Evolutionary conservation across 1,284 basidiomycete genomes (phyloP), one percentile per base, ranked within the genome.

Genomic region (Cryptococcus hybrid): DNA sequence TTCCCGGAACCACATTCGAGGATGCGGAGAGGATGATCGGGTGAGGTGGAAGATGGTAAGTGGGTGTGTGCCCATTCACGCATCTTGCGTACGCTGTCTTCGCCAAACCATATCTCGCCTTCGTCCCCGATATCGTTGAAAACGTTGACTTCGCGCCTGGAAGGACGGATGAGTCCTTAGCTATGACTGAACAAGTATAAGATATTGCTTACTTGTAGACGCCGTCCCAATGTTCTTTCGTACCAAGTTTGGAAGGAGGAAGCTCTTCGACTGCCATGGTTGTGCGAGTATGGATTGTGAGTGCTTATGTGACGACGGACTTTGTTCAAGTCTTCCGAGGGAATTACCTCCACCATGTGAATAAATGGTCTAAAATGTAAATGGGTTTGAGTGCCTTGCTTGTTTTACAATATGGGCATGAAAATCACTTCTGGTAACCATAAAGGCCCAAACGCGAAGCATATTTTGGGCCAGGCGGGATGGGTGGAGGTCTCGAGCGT

Each of bases 61-160:
- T 78, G 62, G 30, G 66, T 56, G 40, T 60, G 57, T 8, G 73
- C 74, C 77, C 77, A 78, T 51, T 67, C 54, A 24, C 73, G 69
- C 77, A 78, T 78, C 58, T 78, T 78, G 12, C 61, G 56, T 2
- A 78, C 68, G 7, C 67, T 63, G 8, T 67, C 60, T 56, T 78
- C 77, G 44, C 77, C 77, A 51, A 78, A 78, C 75, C 77, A 78
- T 37, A 78, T 70, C 60, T 78, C 77, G 18, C 74, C 74, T 52
- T 76, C 74, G 47, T 74, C 72, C 4, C 74, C 74, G 1, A 69
- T 65, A 58, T 74, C 74, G 15, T 75, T 63, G 59, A 75, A 77
- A 2, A 76, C 75, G n/a, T 69, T 51, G 36, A 75, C 73, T 65
- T 78, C 77, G n/a, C 77, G 71, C 15, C 74, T 76, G 47, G 1